Evolutionary conservation across 495 filamentous ascomycete species (phyloP).

Genomic region (Podospora pseudoanserina): DNA sequence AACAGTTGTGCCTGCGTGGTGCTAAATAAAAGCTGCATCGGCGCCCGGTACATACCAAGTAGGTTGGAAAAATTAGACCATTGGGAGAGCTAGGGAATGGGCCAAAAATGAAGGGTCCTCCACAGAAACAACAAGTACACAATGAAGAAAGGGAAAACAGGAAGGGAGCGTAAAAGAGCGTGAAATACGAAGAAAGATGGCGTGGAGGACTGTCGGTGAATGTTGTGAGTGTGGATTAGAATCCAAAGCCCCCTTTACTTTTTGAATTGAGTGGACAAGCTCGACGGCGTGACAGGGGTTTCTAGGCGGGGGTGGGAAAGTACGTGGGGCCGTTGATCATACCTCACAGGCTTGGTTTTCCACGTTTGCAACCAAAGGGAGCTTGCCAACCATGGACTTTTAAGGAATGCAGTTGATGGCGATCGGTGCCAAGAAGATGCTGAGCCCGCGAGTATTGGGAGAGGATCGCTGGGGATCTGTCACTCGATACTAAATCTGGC

Average conservation of each 20-base stretch:
- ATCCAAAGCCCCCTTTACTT: slow-evolving; percentile 1
- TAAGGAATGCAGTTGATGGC: slow-evolving; percentile 4
- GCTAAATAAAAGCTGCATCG: slow-evolving; percentile 1
- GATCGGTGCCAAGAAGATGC: slow-evolving; percentile 21
- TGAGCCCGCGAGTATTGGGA: background rate
- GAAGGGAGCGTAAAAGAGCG: background rate
- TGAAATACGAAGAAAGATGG: background rate
- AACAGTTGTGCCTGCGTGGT: background rate
- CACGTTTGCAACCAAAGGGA: slow-evolving; percentile 1
- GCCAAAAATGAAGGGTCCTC: background rate
- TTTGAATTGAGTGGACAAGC: background rate
- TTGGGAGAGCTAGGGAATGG: background rate
- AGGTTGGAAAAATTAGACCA: background rate
- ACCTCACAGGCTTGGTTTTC: slow-evolving; percentile 15
- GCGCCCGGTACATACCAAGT: slow-evolving; percentile 2
- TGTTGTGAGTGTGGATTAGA: slow-evolving; percentile 1
- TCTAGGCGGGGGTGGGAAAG: slow-evolving; percentile 1
- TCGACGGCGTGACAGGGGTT: slow-evolving; percentile 8
- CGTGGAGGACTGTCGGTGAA: background rate
- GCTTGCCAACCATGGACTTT: background rate
- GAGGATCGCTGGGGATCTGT: background rate
- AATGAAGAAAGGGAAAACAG: background rate
- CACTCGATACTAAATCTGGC: background rate
- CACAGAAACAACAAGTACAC: background rate
- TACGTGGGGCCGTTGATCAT: slow-evolving; percentile 23